Base-by-base conservation (phyloP, 2,329 filamentous ascomycete genomes). In the Mycocentrospora acerina region DNA sequence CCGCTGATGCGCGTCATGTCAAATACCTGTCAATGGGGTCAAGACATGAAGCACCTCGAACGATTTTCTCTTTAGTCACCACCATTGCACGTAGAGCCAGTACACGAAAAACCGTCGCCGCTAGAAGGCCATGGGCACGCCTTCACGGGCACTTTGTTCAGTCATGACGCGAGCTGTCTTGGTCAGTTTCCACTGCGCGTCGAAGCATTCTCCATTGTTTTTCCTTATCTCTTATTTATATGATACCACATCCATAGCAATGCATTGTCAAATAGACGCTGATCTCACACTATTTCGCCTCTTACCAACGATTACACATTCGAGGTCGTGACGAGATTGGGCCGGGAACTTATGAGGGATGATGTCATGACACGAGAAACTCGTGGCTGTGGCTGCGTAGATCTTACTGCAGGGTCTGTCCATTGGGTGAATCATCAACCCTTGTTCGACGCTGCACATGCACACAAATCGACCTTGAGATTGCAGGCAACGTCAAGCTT, bases 191-290 rank as follows among this genome's bases (percentile, higher is more conserved):
- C 14, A 33, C 33, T 38, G 46, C 40, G 34, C 35, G 39, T 39
- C 30, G n/a, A n/a, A n/a, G n/a, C n/a, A n/a, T n/a, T n/a, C n/a
- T n/a, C n/a, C n/a, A n/a, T n/a, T 29, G 28, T 32, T 37, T 42
- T 37, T 24, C 26, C 26, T 32, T 39, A 32, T 22, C 40, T 48
- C 42, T 29, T 39, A 46, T 44, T 41, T 37, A n/a, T 40, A 59
- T 57, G 58, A 64, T 62, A 64, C 57, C 60, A 64, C 46, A 45
- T 37, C 37, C 43, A 54, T 46, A 52, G 46, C 41, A 55, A 50
- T 46, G 46, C 52, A 54, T 33, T 40, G 41, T 26, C 37, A 44
- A 34, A 36, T 37, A 42, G 7, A n/a, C 31, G 9, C 6, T 18
- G 32, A 22, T 29, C 30, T 32, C 35, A n/a, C n/a, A n/a, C 19